A percentile compares a stretch with the other conserved stretches of the same genome.
phyloP scores from a whole-genome alignment of 176 grass and related monocot species.

The Oryza longistaminata region DNA sequence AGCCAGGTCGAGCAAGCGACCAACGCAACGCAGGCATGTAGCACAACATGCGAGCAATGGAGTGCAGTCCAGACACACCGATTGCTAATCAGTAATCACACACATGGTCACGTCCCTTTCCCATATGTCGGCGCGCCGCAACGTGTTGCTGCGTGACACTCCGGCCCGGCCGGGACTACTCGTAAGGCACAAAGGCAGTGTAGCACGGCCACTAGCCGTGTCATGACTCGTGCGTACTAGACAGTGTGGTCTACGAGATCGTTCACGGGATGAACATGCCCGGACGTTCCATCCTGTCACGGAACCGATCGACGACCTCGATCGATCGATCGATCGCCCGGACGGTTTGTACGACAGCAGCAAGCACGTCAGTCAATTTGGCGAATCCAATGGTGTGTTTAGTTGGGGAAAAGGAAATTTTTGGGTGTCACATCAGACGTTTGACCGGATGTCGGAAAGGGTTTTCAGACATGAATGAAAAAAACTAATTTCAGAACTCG shows the following conservation, averaged over 20 bases:
- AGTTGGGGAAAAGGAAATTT: too few species aligned
- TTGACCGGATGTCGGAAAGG: too few species aligned
- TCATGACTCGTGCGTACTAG: neutral
- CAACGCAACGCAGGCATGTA: neutral
- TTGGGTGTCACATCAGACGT: too few species aligned
- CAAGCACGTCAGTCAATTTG: neutral
- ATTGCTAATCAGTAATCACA: neutral
- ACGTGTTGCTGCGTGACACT: neutral
- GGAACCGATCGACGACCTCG: neutral
- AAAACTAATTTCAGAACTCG: too few species aligned
- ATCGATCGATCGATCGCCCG: neutral
- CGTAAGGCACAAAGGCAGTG: too few species aligned
- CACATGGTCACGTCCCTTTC: neutral
- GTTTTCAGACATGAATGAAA: too few species aligned
- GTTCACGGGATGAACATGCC: neutral
- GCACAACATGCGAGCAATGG: slow-evolving; percentile 4
- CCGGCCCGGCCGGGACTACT: too few species aligned
- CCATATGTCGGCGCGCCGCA: slow-evolving; percentile 19
- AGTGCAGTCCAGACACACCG: neutral
- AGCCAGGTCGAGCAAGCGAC: neutral
- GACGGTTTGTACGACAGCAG: neutral
- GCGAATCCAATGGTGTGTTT: too few species aligned
- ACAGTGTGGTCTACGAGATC: neutral
- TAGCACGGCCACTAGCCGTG: neutral
- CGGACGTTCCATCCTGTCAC: neutral